Base-by-base conservation (phyloP, 2,329 filamentous ascomycete species). In the Fonsecaea pugnacius region DNA sequence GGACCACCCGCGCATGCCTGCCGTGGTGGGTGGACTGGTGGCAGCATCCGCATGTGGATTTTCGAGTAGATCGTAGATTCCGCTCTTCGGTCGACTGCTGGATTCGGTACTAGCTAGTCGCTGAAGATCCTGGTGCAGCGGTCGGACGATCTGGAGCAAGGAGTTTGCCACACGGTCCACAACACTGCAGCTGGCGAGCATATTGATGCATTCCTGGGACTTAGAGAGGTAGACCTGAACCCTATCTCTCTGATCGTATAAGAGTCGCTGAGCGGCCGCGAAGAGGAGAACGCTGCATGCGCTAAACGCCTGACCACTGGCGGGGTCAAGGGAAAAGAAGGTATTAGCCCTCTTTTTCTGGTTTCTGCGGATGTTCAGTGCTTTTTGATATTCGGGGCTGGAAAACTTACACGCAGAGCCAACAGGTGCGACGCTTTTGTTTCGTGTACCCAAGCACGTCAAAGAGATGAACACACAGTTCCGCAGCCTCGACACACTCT, bases 251-350 rank as follows among this genome's bases (percentile, higher is more conserved):
- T 59, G 32, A 16, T 52, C 48, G 56, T 63, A 55, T 6, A 63
- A 48, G 24, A 63, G 36, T 21, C 38, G 43, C 38, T 59, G 50
- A 16, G 61, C 55, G 3, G 43, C 51, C 33, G 58, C 55, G 56
- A 63, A 63, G 6, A 63, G 52, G 8, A 63, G 35, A 21, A 63
- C 61, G 48, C 55, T 63, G 38, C 56, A 63, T 12, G 56, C 61
- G 50, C 55, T 59, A 36, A 63, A 63, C 21, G 61, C 56, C 56
- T 63, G 61, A n/a, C 61, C 61, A 51, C 61, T 63, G 50, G 21
- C 43, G 8, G 16, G 18, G 27, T 21, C 27, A 30, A 30, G 27
- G 27, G 14, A n/a, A 30, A 24, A 16, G 9, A 32, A 24, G 21
- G 30, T 33, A 9, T 48, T 5, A 48, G 43, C 21, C 27, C 27